Percentiles rank a stretch among this genome's conserved stretches.
Evolutionary conservation across 2,329 filamentous ascomycete species (phyloP).

Genomic region (Penicillium sclerotigenum): DNA sequence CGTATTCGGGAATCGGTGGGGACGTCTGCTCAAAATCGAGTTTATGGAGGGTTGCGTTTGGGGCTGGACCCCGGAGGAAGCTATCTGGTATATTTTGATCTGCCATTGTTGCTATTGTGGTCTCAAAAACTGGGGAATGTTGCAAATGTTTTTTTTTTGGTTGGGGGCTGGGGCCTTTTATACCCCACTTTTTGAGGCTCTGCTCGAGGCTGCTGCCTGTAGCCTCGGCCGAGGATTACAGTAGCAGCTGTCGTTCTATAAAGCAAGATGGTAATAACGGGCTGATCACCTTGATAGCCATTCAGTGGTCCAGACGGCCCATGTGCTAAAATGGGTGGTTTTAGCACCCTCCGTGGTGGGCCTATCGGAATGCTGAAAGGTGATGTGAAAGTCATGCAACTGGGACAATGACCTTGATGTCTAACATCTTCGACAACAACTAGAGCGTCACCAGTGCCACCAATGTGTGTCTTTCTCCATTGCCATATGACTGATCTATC

Average conservation of each 20-base stretch:
- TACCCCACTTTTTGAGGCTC: conserved; percentile 1
- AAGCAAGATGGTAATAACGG: no score
- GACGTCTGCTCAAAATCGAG: conserved; percentile 55
- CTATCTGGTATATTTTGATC: conserved; percentile 6
- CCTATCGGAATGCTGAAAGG: no score
- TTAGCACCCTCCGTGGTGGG: no score
- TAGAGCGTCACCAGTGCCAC: no score
- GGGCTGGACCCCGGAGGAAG: conserved; percentile 35
- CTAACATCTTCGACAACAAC: no score
- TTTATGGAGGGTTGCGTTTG: conserved; percentile 45
- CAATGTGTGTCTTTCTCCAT: no score
- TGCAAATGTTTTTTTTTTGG: neutral
- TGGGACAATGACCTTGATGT: no score
- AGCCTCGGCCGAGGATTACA: neutral
- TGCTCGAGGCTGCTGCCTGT: neutral
- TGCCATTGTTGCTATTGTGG: neutral
- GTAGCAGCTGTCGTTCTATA: neutral
- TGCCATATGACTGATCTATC: no score
- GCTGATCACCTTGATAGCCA: no score
- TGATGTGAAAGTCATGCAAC: no score
- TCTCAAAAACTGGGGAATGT: neutral
- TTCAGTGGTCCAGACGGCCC: no score
- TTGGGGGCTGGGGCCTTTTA: neutral
- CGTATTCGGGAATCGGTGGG: conserved; percentile 51
- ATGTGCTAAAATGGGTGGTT: no score